These are phyloP conservation scores for Malus orientalis DNA, from an alignment of 306 rosid species.

Conservation along the genomic window DNA sequence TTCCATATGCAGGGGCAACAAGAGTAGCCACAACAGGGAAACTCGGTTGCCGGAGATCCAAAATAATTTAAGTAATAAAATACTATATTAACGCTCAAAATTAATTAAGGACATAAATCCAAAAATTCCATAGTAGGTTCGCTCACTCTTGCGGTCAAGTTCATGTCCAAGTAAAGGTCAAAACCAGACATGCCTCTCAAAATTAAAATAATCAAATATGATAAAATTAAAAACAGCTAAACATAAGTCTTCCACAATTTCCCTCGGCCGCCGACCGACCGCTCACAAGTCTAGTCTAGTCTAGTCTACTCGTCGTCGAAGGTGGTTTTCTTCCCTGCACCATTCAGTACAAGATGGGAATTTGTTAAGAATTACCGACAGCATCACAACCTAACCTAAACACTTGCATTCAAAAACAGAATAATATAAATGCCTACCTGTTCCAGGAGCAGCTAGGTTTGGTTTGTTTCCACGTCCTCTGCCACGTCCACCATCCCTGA, in stretches of 20 bases:
- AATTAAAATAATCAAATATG: background rate
- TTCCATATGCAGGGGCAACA: too few relatives aligned
- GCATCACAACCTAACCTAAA: too few relatives aligned
- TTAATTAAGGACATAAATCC: background rate
- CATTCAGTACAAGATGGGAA: background rate
- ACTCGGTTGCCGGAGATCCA: background rate
- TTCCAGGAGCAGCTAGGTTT: constrained; percentile 35
- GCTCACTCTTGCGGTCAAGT: background rate
- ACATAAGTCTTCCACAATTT: background rate
- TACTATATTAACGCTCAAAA: background rate
- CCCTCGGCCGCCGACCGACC: background rate
- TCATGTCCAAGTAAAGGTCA: background rate
- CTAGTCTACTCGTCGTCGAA: constrained; percentile 21
- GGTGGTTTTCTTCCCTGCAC: constrained; percentile 44
- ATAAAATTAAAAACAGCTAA: background rate
- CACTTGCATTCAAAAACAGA: too few relatives aligned
- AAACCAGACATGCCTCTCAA: background rate
- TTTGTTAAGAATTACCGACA: background rate
- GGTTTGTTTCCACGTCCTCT: constrained; percentile 42
- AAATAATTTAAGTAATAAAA: background rate
- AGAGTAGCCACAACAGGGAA: background rate
- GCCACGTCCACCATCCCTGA: constrained; percentile 14
- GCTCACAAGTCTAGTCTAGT: background rate
- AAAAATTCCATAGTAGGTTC: background rate
- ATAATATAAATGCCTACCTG: background rate